Evolutionary conservation across 1,284 basidiomycete genomes (phyloP), one percentile per base, ranked within the genome.

Genomic region (Ganoderma meredithae): DNA sequence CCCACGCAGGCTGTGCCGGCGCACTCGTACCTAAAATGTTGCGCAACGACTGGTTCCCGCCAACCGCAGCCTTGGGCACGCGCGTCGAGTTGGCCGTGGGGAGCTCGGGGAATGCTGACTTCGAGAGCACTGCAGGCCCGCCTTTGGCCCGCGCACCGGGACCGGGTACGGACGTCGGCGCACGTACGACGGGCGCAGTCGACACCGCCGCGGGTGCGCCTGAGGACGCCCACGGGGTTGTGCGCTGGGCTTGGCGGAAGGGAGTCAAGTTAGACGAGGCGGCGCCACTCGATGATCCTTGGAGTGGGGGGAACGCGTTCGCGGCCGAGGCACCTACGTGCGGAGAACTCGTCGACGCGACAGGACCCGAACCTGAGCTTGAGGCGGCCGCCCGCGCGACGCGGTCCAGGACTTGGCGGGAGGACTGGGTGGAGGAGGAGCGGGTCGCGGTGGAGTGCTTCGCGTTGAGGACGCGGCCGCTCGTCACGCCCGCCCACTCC

Each of bases 381-480:
- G 89, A 87, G 3, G 85, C 84, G 1, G 95, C 96, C 0, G 95
- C 96, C 65, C 89, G 88, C 25, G 95, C 96, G 49, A 98, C 96
- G 31, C 95, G 90, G 73, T 95, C 95, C 91, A 89, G 95, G 0
- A 98, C 87, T 69, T 90, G 86, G 60, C 88, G 82, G 1, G 89
- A 88, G 4, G 88, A 85, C 66, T 85, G 84, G n/a, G 83, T 79
- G 19, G 86, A 83, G 19, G 86, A 83, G 0, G 86, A 85, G 2
- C 87, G 86, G 0, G 88, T 83, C 0, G 87, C 83, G 0, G 92
- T 92, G 0, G 89, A 86, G 64, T 92, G 88, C 78, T 97, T 97
- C 49, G 91, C 93, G 73, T 92, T 95, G 66, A 97, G 84, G 33
- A 96, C 90, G 3, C 93, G 89, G 2, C 94, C 95, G 43, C 90